Base-by-base conservation (phyloP, 2,329 filamentous ascomycete species). In the Microdochium paspali region DNA sequence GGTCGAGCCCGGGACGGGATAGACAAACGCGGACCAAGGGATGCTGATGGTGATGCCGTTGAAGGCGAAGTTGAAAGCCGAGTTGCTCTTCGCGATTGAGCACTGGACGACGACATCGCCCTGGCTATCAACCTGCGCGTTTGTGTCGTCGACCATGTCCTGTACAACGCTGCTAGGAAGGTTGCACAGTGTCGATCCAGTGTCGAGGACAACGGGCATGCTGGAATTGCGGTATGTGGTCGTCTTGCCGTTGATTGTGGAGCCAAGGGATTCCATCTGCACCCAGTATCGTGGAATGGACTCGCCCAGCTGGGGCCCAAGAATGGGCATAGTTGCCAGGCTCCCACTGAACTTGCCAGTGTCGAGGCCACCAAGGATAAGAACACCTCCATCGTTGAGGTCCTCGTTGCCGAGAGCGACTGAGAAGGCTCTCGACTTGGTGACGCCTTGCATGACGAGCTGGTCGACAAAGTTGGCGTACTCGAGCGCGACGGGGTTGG, bases 131-230 rank as follows among this genome's bases (percentile, higher is more conserved):
- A 70, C 71, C 24, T 70, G 64, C 25, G 76, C 72, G 47, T 68
- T 70, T 7, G 80, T 50, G 55, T 68, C 58, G 46, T 62, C 49
- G 57, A 66, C 68, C 28, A 82, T 65, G 26, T 61, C 54, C 24
- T 64, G 52, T 49, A 79, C 73, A 49, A 85, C 62, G 26, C 67
- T 58, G 50, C 77, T 66, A 2, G 85, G 85, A 2, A 89, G 72
- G 51, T 83, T 79, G 61, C 77, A 84, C 47, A 86, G 67, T 39
- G 79, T 84, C 51, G 53, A 56, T 21, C 55, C 54, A 2, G 55
- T 54, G 31, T 58, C 54, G 24, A 58, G 12, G 12, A 49, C 30
- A 21, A 59, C 57, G 10, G 66, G 51, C 20, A 61, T 49, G 24
- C 64, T 64, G 12, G 47, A 51, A 49, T 56, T 44, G 35, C 50